Base-by-base conservation (phyloP, 768 basidiomycete species). In the Boletus sp. region DNA sequence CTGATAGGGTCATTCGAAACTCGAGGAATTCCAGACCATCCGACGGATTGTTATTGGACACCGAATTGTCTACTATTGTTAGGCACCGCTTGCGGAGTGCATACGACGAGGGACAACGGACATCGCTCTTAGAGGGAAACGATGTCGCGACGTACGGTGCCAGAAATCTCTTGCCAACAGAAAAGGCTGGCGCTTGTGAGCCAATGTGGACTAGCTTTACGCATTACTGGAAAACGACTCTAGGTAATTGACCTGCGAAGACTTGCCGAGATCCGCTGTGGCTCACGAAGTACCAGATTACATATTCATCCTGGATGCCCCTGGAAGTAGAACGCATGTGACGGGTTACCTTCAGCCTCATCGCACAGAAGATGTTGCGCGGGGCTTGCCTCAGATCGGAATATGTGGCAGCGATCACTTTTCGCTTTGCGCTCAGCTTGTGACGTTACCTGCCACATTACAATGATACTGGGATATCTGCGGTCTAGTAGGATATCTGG, bases 161-260 rank as follows among this genome's bases (percentile, higher is more conserved):
- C 46, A 75, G 88, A 61, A 69, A 77, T 1, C 61, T 65, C 4
- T 55, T 83, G 5, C 63, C 73, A n/a, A 33, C 67, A 14, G 73
- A 66, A 10, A 75, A 79, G 55, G 73, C 72, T 18, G 92, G 92
- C 4, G 76, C 72, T 11, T 72, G 81, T 67, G 92, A 95, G 67
- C 93, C 94, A 4, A 81, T 84, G 69, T 98, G 86, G 77, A 95
- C 94, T 37, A 91, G 88, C 67, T 96, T 88, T 66, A 93, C 95
- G 1, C 84, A 91, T 70, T 87, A 86, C 65, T 95, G 92, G 92
- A 83, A 89, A 65, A 74, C 87, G 9, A 87, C 89, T 4, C 68
- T 95, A 67, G 93, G 93, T 89, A 63, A 58, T 76, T 67, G 3
- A 29, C 48, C 28, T 10, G 18, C 7, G 9, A 40, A 44, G 29